Evolutionary conservation across 768 basidiomycete species (phyloP), one percentile per base, ranked within the genome.

Genomic region (Fomitopsis pulvina): DNA sequence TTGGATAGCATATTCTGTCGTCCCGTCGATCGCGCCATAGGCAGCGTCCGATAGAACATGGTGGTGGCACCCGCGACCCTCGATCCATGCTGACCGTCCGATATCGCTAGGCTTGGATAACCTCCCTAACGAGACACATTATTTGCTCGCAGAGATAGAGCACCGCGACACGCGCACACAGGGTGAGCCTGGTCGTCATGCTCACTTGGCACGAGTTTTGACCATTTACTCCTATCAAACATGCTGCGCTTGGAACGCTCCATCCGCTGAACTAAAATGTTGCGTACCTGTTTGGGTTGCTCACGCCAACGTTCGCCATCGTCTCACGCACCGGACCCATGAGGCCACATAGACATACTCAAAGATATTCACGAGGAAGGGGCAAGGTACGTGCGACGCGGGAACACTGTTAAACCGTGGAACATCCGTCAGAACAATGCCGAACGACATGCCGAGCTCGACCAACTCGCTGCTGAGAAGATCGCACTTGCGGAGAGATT

Each of bases 71-170:
- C 16, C 41, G 41, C 41, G 21, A 43, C 9, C 41, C 21, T 24
- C 38, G 37, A 7, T 4, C n/a, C 30, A 38, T 34, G 11, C 24
- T 16, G 9, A n/a, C n/a, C n/a, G n/a, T n/a, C n/a, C n/a, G n/a
- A n/a, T n/a, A n/a, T n/a, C n/a, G n/a, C n/a, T 54, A 77, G 76
- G 73, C 45, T 68, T 77, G 18, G 76, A 77, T 50, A 77, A 77
- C 53, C 62, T 77, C 51, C 76, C 76, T 0, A 69, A 67, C 27
- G 76, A 77, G 58, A 66, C 78, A 8, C 71, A 73, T 22, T 70
- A 69, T 52, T 64, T 77, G 16, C 65, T 77, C n/a, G 67, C 71
- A 14, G 76, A 77, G 53, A 76, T 77, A 28, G 68, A 70, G 30
- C 60, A 68, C 46, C 75, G 70, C 52, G 76, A 78, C 41, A 59